Conservation (phyloP, 1,284 basidiomycete genomes). For the Ganoderma sp. region DNA sequence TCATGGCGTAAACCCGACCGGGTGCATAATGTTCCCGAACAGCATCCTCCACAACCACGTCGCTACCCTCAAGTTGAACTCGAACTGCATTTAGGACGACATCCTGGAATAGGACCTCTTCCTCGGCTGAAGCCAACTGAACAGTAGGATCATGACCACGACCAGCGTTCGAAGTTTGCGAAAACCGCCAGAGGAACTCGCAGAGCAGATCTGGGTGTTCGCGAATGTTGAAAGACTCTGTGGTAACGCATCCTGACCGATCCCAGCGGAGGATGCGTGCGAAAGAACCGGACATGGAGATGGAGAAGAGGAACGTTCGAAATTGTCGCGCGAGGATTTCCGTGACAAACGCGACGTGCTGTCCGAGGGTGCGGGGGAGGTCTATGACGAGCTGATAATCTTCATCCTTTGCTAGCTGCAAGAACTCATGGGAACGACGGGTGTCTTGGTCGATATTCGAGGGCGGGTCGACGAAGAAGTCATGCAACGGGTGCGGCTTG, state of each 20-base stretch:
- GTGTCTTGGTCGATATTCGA: neutral
- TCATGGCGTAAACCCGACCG: constrained; percentile 1
- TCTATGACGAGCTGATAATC: neutral
- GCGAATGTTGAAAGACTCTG: constrained; percentile 36
- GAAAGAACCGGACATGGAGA: constrained; percentile 32
- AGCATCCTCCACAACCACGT: neutral
- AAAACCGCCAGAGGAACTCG: constrained; percentile 39
- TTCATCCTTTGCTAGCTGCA: neutral
- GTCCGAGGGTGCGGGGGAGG: neutral
- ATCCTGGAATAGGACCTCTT: constrained; percentile 18
- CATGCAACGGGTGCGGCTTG: neutral
- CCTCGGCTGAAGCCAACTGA: constrained; percentile 14
- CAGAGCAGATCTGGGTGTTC: constrained; percentile 26
- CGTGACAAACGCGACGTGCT: constrained; percentile 17
- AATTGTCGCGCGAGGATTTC: constrained; percentile 23
- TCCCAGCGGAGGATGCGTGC: constrained; percentile 41
- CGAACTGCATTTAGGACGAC: constrained; percentile 3
- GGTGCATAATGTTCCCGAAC: constrained; percentile 17
- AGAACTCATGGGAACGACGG: neutral
- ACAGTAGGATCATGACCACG: constrained; percentile 37
- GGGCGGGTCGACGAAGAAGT: neutral
- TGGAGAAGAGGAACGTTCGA: constrained; percentile 34
- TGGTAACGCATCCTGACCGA: constrained; percentile 38
- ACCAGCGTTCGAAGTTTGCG: constrained; percentile 20
- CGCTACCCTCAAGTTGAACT: neutral